These are phyloP conservation scores for Pseudogymnoascus verrucosus DNA, from an alignment of 2,329 filamentous ascomycete species.

Conservation along the genomic window DNA sequence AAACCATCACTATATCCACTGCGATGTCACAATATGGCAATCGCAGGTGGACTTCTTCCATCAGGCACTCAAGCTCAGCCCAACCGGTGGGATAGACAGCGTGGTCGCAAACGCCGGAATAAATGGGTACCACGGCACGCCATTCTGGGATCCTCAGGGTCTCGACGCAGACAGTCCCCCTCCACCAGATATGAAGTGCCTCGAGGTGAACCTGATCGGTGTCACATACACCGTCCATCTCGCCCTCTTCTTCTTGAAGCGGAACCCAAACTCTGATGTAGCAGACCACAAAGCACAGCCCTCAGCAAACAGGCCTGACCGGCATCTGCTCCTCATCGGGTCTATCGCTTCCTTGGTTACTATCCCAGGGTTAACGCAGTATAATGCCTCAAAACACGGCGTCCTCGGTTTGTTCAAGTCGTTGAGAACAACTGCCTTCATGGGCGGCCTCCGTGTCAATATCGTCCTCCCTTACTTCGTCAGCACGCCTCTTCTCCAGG, in stretches of 20 bases:
- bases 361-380: slow-evolving; percentile 41
- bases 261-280: slow-evolving; percentile 36
- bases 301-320: slow-evolving; percentile 35
- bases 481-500: slow-evolving; percentile 50
- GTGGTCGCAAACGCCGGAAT: slow-evolving; percentile 63
- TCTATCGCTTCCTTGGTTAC: slow-evolving; percentile 50
- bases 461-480: slow-evolving; percentile 61
- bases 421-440: slow-evolving; percentile 42
- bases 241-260: slow-evolving; percentile 50
- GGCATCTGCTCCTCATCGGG: slow-evolving; percentile 55
- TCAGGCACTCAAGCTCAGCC: slow-evolving; percentile 44
- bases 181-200: slow-evolving; percentile 42
- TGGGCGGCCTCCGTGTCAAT: slow-evolving; percentile 52
- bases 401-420: slow-evolving; percentile 57
- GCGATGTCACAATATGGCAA: slow-evolving; percentile 58
- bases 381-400: slow-evolving; percentile 57
- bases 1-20: slow-evolving; percentile 48
- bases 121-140: slow-evolving; percentile 31
- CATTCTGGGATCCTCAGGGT: slow-evolving; percentile 37
- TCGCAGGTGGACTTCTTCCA: slow-evolving; percentile 58
- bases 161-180: slow-evolving; percentile 40
- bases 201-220: slow-evolving; percentile 57
- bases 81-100: slow-evolving; percentile 48
- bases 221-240: slow-evolving; percentile 59
- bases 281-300: slow-evolving; percentile 28